These are phyloP conservation scores for Gentiana macrophylla DNA, from an alignment of 257 asterid species.

Conservation along the genomic window DNA sequence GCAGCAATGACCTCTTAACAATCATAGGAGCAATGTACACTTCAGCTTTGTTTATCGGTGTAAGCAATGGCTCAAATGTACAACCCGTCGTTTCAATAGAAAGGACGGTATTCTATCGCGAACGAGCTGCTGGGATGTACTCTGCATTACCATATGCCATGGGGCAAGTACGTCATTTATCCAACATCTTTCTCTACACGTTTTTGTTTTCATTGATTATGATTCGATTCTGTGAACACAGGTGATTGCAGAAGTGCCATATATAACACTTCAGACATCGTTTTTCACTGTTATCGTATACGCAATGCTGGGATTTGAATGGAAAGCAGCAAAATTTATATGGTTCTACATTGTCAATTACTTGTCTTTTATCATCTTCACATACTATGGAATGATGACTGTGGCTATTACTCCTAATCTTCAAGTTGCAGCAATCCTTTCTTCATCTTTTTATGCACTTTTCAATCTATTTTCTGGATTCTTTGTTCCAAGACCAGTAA, in stretches of 20 bases:
- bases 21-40: slow-evolving; percentile 73
- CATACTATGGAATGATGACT: slow-evolving; percentile 5
- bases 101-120: slow-evolving; percentile 63
- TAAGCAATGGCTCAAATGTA: slow-evolving; percentile 61
- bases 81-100: slow-evolving; percentile 69
- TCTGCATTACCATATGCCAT: slow-evolving; percentile 79
- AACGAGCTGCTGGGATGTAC: slow-evolving; percentile 79
- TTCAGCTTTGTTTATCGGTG: slow-evolving; percentile 56
- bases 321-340: not conserved
- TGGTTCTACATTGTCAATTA: slow-evolving; percentile 7
- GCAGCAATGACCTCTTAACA: slow-evolving; percentile 45
- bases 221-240: not conserved
- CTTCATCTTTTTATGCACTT: not conserved
- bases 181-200: not conserved
- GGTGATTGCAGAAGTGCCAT: slow-evolving; percentile 8
- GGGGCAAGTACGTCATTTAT: slow-evolving; percentile 41
- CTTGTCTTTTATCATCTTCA: slow-evolving; percentile 2
- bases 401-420: slow-evolving; percentile 6
- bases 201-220: not conserved
- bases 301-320: slow-evolving; percentile 1
- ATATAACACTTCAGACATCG: not conserved
- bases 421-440: slow-evolving; percentile 2
- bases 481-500: slow-evolving; percentile 7
- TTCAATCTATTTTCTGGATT: slow-evolving; percentile 6
- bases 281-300: not conserved